Percentiles rank a stretch among this genome's conserved stretches.
phyloP scores from a whole-genome alignment of 257 asterid genomes.

The Asclepias syriaca region DNA sequence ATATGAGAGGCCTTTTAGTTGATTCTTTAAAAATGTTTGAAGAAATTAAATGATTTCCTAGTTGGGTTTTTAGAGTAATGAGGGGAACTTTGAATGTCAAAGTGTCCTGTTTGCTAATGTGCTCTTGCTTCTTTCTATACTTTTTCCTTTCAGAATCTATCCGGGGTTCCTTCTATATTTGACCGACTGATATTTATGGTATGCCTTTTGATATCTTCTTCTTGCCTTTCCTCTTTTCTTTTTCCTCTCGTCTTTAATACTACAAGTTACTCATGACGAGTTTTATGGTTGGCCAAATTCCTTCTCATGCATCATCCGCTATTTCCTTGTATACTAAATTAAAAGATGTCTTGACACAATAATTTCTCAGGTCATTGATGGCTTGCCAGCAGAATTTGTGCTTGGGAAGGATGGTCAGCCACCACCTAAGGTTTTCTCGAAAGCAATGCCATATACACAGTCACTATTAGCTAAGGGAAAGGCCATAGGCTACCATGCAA shows the following conservation, averaged over 20 bases:
- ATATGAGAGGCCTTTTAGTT: not conserved
- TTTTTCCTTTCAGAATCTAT: constrained; percentile 43
- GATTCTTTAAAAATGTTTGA: not conserved
- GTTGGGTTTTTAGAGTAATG: not conserved
- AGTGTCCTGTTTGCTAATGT: not conserved
- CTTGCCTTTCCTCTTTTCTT: too few species aligned
- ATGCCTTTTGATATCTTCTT: constrained; percentile 1
- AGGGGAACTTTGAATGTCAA: not conserved
- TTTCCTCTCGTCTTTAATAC: not conserved
- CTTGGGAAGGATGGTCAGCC: constrained; percentile 74
- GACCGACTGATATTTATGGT: constrained; percentile 78
- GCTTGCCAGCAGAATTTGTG: constrained; percentile 89
- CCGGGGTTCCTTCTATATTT: constrained; percentile 64
- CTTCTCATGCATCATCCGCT: not conserved
- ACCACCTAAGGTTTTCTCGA: constrained; percentile 50
- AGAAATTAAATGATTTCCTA: not conserved
- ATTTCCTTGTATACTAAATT: not conserved
- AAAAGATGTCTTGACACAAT: not conserved
- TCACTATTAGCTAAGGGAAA: constrained; percentile 59
- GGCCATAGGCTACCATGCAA: constrained; percentile 83
- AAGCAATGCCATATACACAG: constrained; percentile 89
- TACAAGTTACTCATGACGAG: constrained; percentile 6
- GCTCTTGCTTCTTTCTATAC: not conserved
- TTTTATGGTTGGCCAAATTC: not conserved
- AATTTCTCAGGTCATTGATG: constrained; percentile 73